Percentiles rank a stretch among this genome's conserved stretches.
Conservation (phyloP, 2,329 filamentous ascomycete species). For the Fusarium nisikadoi region DNA sequence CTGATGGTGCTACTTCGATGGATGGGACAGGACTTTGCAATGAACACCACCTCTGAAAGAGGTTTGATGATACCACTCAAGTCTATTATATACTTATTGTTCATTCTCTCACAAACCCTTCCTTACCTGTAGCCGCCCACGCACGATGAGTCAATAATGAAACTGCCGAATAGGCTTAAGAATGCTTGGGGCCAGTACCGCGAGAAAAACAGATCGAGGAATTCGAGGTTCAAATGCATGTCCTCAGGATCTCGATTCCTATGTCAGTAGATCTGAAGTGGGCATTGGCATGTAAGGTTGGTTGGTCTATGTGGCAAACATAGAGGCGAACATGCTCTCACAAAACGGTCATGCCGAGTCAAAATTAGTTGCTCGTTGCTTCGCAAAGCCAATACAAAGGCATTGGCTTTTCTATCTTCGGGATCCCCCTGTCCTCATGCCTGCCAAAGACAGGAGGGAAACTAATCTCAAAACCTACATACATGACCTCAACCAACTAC, state of each 20-base stretch:
- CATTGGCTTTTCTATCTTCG: slow-evolving; percentile 27
- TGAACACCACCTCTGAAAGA: slow-evolving; percentile 1
- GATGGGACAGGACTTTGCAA: background rate
- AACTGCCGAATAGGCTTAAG: background rate
- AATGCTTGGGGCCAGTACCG: background rate
- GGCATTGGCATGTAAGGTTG: background rate
- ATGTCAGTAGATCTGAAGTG: background rate
- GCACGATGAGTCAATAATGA: background rate
- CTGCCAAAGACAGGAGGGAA: slow-evolving; percentile 11
- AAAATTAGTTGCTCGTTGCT: background rate
- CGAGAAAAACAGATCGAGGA: background rate
- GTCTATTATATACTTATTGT: background rate
- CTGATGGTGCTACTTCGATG: slow-evolving; percentile 14
- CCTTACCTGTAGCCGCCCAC: background rate
- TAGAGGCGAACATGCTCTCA: background rate
- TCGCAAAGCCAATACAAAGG: slow-evolving; percentile 20
- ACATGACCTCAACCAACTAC: slow-evolving; percentile 15
- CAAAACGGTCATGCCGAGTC: background rate
- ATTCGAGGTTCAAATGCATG: background rate
- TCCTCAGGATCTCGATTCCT: background rate
- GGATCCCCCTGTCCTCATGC: slow-evolving; percentile 14
- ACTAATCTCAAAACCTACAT: slow-evolving; percentile 7
- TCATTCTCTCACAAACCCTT: background rate
- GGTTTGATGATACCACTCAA: slow-evolving; percentile 25
- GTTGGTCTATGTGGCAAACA: background rate